Conservation (phyloP, 805 yeast genomes). For the Lipomyces chichibuensis region DNA sequence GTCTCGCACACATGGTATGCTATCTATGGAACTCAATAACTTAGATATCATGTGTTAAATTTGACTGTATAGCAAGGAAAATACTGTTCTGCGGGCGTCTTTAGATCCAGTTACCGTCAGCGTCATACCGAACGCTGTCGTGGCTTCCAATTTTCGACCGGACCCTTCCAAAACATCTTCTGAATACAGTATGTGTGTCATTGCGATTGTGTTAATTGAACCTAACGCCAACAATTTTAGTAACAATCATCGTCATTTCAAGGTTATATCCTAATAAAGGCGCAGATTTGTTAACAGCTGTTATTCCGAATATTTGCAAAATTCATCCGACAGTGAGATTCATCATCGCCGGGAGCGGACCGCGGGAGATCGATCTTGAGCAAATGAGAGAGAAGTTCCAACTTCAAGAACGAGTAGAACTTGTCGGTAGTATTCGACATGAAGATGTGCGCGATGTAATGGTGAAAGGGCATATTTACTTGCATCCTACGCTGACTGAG, state of each 20-base stretch:
- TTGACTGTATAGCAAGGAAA: conserved; percentile 67
- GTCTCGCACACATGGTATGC: conserved; percentile 77
- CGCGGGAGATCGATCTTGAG: conserved; percentile 87
- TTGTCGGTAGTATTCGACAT: conserved; percentile 86
- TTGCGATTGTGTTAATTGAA: not conserved
- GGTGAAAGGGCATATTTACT: conserved; percentile 89
- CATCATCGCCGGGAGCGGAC: conserved; percentile 95
- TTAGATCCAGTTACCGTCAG: conserved; percentile 76
- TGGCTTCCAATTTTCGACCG: conserved; percentile 70
- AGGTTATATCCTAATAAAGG: conserved; percentile 96
- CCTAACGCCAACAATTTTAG: not conserved
- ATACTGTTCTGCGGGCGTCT: conserved; percentile 85
- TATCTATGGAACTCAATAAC: not conserved
- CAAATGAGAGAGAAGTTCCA: conserved; percentile 90
- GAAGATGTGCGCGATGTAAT: conserved; percentile 91
- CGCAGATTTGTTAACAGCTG: conserved; percentile 80
- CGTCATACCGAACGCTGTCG: conserved; percentile 97
- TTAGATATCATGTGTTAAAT: not conserved
- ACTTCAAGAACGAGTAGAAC: conserved; percentile 81
- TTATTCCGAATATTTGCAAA: conserved; percentile 80
- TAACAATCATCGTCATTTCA: conserved; percentile 88
- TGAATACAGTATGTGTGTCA: conserved; percentile 43
- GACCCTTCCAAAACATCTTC: conserved; percentile 43
- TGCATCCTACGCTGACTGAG: conserved; percentile 93
- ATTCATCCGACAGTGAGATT: conserved; percentile 68